Percentiles rank a stretch among this genome's conserved stretches.
Evolutionary conservation across 106 monocot genomes (phyloP).

Genomic region (Allium cepa): DNA sequence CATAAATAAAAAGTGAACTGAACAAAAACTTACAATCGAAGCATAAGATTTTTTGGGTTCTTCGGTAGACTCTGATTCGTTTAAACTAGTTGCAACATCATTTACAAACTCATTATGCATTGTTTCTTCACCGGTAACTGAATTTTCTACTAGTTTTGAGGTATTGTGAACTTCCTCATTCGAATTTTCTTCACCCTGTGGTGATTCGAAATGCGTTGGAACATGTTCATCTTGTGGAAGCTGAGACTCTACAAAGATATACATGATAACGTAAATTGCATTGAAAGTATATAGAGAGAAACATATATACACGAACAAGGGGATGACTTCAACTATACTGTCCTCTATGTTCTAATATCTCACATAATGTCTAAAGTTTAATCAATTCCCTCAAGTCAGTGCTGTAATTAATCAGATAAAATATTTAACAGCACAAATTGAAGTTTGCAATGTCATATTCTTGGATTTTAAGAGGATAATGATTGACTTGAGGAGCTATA

Average conservation of each 20-base stretch:
- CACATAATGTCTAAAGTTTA: too few relatives aligned
- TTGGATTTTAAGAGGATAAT: too few relatives aligned
- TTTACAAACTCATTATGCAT: slow-evolving; percentile 39
- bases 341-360: too few relatives aligned
- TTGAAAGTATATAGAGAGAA: too few relatives aligned
- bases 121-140: slow-evolving; percentile 37
- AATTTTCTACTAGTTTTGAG: slow-evolving; percentile 37
- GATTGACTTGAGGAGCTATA: too few relatives aligned
- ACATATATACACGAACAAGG: too few relatives aligned
- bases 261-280: not conserved
- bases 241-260: slow-evolving; percentile 11
- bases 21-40: slow-evolving; percentile 67
- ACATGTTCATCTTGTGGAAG: slow-evolving; percentile 23
- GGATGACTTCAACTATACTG: too few relatives aligned
- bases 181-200: slow-evolving; percentile 30
- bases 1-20: not conserved
- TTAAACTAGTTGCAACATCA: slow-evolving; percentile 33
- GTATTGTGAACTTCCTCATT: slow-evolving; percentile 43
- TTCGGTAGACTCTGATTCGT: slow-evolving; percentile 6
- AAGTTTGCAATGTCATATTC: too few relatives aligned
- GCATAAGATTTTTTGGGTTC: slow-evolving; percentile 91
- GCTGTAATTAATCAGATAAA: too few relatives aligned
- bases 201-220: slow-evolving; percentile 12
- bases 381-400: too few relatives aligned
- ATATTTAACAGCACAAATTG: too few relatives aligned